Conservation (phyloP, 116 monocot genomes). For the Dioscorea cayenensis region DNA sequence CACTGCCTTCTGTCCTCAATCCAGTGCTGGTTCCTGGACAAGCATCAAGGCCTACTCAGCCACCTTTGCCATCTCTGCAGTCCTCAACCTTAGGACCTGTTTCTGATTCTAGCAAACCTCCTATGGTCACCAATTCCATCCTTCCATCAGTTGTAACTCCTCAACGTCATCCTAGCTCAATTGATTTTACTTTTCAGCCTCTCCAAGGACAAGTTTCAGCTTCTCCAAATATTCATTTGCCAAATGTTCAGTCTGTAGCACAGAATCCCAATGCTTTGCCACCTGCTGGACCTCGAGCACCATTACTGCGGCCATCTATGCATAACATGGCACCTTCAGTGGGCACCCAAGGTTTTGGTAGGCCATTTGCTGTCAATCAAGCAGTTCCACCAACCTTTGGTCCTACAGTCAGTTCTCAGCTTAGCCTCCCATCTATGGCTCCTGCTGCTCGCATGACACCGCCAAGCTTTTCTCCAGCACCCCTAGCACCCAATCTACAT, state of each 20-base stretch:
- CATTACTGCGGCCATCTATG: slow-evolving; percentile 40
- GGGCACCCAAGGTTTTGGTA: slow-evolving; percentile 7
- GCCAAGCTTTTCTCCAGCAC: slow-evolving; percentile 17
- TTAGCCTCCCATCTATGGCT: slow-evolving; percentile 5
- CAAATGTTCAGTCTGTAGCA: neutral
- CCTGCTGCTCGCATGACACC: slow-evolving; percentile 20
- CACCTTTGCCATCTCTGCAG: neutral
- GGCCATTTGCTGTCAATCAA: slow-evolving; percentile 7
- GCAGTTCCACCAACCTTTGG: slow-evolving; percentile 10
- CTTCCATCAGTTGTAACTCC: slow-evolving; percentile 13
- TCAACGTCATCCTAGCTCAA: slow-evolving; percentile 40
- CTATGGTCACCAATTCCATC: slow-evolving; percentile 16
- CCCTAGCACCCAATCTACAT: slow-evolving; percentile 8
- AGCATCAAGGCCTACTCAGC: neutral
- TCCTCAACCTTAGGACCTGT: slow-evolving; percentile 7
- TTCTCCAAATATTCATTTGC: slow-evolving; percentile 11
- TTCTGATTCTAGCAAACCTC: slow-evolving; percentile 6
- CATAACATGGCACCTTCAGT: slow-evolving; percentile 25
- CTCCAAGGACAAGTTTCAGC: slow-evolving; percentile 25
- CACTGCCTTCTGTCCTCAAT: slow-evolving; percentile 4
- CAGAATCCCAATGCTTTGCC: slow-evolving; percentile 10
- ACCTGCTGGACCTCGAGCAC: slow-evolving; percentile 25
- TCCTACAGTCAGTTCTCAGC: slow-evolving; percentile 10
- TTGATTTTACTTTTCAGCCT: slow-evolving; percentile 85
- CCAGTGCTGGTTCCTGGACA: slow-evolving; percentile 10